Conservation (phyloP, 2,329 filamentous ascomycete species). For the Cercospora sp. region DNA sequence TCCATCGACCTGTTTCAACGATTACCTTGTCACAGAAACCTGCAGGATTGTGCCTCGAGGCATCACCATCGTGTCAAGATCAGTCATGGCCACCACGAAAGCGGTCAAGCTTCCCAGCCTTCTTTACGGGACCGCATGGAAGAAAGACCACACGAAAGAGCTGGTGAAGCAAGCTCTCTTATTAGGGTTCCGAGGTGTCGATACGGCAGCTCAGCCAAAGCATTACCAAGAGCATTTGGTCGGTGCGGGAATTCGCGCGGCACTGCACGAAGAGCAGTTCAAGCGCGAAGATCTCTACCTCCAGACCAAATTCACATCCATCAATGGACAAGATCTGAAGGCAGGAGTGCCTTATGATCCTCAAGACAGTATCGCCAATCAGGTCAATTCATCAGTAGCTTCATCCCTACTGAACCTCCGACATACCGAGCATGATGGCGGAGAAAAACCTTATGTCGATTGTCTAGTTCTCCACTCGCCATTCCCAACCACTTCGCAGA, state of each 20-base stretch:
- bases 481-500: conserved; percentile 52
- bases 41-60: conserved; percentile 4
- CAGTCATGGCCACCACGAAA: conserved; percentile 20
- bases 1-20: conserved; percentile 17
- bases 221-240: conserved; percentile 76
- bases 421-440: conserved; percentile 37
- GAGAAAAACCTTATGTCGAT: conserved; percentile 55
- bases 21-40: conserved; percentile 9
- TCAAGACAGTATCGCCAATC: conserved; percentile 58
- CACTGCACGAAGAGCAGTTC: conserved; percentile 58
- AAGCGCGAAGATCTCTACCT: conserved; percentile 66
- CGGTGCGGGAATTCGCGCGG: conserved; percentile 64
- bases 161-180: conserved; percentile 69
- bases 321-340: conserved; percentile 60
- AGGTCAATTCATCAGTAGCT: conserved; percentile 66
- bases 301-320: conserved; percentile 80
- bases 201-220: conserved; percentile 72
- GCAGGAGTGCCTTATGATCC: conserved; percentile 64
- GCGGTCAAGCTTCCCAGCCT: conserved; percentile 45
- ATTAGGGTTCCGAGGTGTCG: conserved; percentile 70
- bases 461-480: conserved; percentile 62
- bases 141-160: conserved; percentile 65
- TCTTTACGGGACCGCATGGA: conserved; percentile 86
- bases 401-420: conserved; percentile 67
- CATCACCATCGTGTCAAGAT: conserved; percentile 7